Base-by-base conservation (phyloP, 2,329 filamentous ascomycete species). In the Aspergillus uvarum region DNA sequence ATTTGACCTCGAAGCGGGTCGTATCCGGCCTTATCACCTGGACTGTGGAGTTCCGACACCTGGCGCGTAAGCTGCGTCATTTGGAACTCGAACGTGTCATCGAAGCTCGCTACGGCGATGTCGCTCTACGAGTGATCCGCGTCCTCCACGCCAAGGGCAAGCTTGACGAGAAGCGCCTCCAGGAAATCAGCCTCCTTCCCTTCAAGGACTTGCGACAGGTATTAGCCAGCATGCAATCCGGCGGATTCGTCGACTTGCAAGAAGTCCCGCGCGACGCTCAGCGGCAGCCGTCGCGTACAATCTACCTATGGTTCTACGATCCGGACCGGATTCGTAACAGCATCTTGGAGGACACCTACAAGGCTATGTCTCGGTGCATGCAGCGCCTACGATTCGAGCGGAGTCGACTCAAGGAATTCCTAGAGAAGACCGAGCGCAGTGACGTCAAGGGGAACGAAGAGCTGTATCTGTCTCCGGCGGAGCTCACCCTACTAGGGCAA, bases 251-350 rank as follows among this genome's bases (percentile, higher is more conserved):
- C 12, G 92, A 98, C 66, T 86, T 96, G 5, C 95, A 99, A 74
- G 95, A 99, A 78, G 89, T 99, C 0, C 95, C 95, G 0, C 90
- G 91, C 65, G 94, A 98, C 70, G 89, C 89, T 65, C 89, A 88
- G 63, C 88, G 92, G 35, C 85, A 90, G 68, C 91, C 93, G 0
- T 90, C 88, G 63, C 87, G 92, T 55, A 96, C 92, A 0, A 84
- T 96, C 24, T 98, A 93, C 74, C 85, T 98, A 58, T 97, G 93
- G 88, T 96, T 87, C 80, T 96, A 92, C 75, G 93, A 98, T 72
- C 81, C 85, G 11, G 86, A 92, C 50, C 85, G 90, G 51, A 88
- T 89, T 6, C 81, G 88, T 52, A 82, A 84, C 21, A 85, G 89
- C 62, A 79, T 96, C 1, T 77, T 96, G 11, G 89, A 96, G 63